Evolutionary conservation across 495 filamentous ascomycete species (phyloP).

Genomic region (Lepidopterella palustris): DNA sequence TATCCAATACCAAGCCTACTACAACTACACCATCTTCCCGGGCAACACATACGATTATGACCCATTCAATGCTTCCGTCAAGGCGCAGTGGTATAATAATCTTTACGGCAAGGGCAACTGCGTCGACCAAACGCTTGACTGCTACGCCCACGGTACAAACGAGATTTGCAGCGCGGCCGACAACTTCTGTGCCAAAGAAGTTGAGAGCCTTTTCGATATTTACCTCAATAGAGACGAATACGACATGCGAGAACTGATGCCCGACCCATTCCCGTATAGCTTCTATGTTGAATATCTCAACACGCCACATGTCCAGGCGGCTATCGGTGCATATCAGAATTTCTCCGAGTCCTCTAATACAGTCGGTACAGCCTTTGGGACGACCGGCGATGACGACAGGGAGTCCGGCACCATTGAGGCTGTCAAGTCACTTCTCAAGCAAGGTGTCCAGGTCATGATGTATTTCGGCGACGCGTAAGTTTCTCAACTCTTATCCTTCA

Average conservation of each 20-base stretch:
- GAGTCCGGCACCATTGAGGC: slow-evolving; percentile 46
- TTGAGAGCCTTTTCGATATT: slow-evolving; percentile 48
- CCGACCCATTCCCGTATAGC: slow-evolving; percentile 55
- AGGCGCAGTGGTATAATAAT: slow-evolving; percentile 49
- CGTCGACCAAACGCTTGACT: slow-evolving; percentile 50
- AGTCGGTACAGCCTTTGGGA: slow-evolving; percentile 46
- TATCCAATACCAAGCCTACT: slow-evolving; percentile 57
- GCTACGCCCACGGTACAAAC: slow-evolving; percentile 41
- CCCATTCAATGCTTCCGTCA: slow-evolving; percentile 27
- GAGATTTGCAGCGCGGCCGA: slow-evolving; percentile 47
- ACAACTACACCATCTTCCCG: slow-evolving; percentile 52
- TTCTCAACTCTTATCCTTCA: background rate
- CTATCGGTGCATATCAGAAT: slow-evolving; percentile 54
- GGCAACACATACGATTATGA: slow-evolving; percentile 56
- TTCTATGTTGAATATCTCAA: slow-evolving; percentile 59
- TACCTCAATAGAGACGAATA: slow-evolving; percentile 53
- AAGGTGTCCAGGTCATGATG: slow-evolving; percentile 48
- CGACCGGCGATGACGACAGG: slow-evolving; percentile 53
- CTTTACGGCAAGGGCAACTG: slow-evolving; percentile 59
- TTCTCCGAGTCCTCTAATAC: slow-evolving; percentile 45
- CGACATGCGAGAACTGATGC: slow-evolving; percentile 51
- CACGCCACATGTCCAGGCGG: slow-evolving; percentile 47
- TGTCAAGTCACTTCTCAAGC: slow-evolving; percentile 44
- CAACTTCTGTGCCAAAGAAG: slow-evolving; percentile 49
- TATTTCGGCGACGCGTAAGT: slow-evolving; percentile 52